A percentile compares a stretch with the other conserved stretches of the same genome.
phyloP scores from a whole-genome alignment of 2,329 filamentous ascomycete genomes.

The Sporothrix euskadiensis region DNA sequence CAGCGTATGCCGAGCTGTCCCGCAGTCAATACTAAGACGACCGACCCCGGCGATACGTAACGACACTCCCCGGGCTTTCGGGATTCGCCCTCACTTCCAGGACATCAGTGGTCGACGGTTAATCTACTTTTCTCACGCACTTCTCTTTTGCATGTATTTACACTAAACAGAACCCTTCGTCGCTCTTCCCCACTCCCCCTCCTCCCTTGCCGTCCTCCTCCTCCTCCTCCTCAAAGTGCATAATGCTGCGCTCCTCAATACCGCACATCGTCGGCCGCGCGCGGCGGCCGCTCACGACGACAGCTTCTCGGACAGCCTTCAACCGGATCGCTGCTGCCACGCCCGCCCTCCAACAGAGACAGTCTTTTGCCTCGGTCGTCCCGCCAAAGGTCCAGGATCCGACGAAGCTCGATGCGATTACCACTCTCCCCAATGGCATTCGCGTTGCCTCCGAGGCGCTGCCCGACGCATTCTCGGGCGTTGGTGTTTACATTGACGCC shows the following conservation, averaged over 20 bases:
- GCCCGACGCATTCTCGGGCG: slow-evolving; percentile 89
- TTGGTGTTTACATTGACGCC: slow-evolving; percentile 93
- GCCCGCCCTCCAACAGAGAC: background rate
- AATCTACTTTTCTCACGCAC: background rate
- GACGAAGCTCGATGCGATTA: slow-evolving; percentile 82
- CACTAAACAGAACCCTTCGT: background rate
- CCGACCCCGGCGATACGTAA: slow-evolving; percentile 4
- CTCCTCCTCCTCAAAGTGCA: background rate
- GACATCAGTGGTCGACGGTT: background rate
- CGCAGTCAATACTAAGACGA: background rate
- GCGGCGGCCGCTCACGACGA: slow-evolving; percentile 21
- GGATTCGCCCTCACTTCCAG: background rate
- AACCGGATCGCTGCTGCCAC: background rate
- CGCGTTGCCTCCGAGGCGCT: slow-evolving; percentile 93
- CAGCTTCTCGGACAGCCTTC: background rate
- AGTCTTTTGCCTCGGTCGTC: slow-evolving; percentile 24
- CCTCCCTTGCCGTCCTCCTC: background rate
- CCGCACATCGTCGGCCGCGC: slow-evolving; percentile 28
- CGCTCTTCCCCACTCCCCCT: background rate
- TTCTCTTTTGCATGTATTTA: background rate
- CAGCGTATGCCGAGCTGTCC: slow-evolving; percentile 8
- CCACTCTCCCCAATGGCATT: slow-evolving; percentile 86
- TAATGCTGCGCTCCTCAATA: slow-evolving; percentile 30
- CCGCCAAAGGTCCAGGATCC: slow-evolving; percentile 61
- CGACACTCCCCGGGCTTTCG: background rate